Evolutionary conservation across 495 filamentous ascomycete genomes (phyloP).

Genomic region (Penicillium desertorum): DNA sequence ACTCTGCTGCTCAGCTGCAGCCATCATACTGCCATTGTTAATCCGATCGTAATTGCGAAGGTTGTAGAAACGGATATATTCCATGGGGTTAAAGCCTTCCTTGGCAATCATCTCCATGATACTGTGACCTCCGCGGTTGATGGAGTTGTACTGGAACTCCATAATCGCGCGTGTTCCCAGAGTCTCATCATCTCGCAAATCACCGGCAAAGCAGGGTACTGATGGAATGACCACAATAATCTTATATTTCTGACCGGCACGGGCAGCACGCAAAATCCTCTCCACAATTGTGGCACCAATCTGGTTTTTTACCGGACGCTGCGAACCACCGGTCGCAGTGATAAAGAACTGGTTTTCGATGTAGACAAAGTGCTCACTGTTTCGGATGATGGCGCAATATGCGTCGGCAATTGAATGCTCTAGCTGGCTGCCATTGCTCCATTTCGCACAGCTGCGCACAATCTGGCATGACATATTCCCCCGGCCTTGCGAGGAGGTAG

Average conservation of each 20-base stretch:
- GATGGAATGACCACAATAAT: constrained; percentile 85
- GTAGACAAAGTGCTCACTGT: constrained; percentile 83
- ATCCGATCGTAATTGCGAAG: constrained; percentile 90
- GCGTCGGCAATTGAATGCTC: constrained; percentile 91
- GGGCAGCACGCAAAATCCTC: constrained; percentile 76
- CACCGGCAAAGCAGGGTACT: constrained; percentile 88
- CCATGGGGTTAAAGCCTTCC: constrained; percentile 67
- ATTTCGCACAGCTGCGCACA: constrained; percentile 67
- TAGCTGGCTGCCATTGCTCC: constrained; percentile 65
- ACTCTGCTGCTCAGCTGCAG: constrained; percentile 60
- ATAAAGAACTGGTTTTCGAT: constrained; percentile 99
- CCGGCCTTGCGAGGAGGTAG: constrained; percentile 26
- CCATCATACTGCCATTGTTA: constrained; percentile 66
- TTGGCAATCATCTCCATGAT: constrained; percentile 78
- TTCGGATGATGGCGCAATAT: constrained; percentile 77
- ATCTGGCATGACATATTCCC: constrained; percentile 65
- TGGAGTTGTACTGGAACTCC: constrained; percentile 89
- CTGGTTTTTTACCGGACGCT: constrained; percentile 80
- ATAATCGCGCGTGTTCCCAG: constrained; percentile 92
- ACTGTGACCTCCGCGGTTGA: constrained; percentile 83
- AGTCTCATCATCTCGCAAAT: constrained; percentile 73
- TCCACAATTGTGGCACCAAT: constrained; percentile 88
- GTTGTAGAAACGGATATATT: constrained; percentile 96
- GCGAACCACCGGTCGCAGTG: constrained; percentile 74
- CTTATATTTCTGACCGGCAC: constrained; percentile 72